Percentiles rank a stretch among this genome's conserved stretches.
These are phyloP conservation scores for Solanum paucissectum DNA, from an alignment of 257 asterid species.

Conservation along the genomic window DNA sequence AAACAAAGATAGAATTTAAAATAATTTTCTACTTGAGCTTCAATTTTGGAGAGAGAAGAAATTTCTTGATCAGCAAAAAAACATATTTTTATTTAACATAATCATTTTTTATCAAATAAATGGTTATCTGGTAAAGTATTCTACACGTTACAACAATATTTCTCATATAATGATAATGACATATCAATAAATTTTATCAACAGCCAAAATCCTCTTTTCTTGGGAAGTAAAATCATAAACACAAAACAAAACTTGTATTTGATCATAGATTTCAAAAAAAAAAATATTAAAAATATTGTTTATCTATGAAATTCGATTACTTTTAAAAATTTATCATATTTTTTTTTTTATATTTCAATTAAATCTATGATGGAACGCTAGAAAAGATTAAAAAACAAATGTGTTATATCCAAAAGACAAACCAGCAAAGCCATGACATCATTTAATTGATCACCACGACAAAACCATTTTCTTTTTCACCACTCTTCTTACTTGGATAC, in stretches of 20 bases:
- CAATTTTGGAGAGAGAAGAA: too few relatives aligned
- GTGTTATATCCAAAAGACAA: not conserved
- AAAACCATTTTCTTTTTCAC: not conserved
- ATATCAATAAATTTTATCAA: not conserved
- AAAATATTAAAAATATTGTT: too few relatives aligned
- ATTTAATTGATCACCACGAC: not conserved
- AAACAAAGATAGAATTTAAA: too few relatives aligned
- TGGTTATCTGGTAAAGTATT: not conserved
- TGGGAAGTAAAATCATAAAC: not conserved
- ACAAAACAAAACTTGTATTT: too few relatives aligned
- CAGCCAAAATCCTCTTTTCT: not conserved
- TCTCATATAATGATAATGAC: not conserved
- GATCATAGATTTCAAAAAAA: too few relatives aligned
- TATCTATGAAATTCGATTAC: too few relatives aligned
- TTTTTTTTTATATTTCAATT: too few relatives aligned
- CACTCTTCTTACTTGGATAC: not conserved
- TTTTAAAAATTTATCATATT: not conserved
- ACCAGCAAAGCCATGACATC: not conserved
- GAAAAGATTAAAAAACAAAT: too few relatives aligned
- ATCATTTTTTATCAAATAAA: not conserved
- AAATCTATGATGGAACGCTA: too few relatives aligned
- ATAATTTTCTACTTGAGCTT: too few relatives aligned
- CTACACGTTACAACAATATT: not conserved
- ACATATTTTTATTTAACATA: too few relatives aligned
- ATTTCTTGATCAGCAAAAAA: too few relatives aligned